Percentiles rank a stretch among this genome's conserved stretches.
Evolutionary conservation across 2,329 filamentous ascomycete species (phyloP).

Genomic region (Cercospora citrullina): DNA sequence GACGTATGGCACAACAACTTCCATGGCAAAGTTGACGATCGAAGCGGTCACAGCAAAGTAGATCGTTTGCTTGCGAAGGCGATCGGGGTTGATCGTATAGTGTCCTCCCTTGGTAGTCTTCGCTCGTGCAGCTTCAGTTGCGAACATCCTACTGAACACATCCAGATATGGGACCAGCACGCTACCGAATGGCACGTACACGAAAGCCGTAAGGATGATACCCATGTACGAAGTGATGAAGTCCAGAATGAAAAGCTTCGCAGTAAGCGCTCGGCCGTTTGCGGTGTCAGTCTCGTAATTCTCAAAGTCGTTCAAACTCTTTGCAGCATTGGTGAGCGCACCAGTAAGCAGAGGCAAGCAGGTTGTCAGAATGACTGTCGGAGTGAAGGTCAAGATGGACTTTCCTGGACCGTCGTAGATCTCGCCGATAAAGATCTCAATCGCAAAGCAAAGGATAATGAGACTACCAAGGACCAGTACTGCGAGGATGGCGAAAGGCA

Average conservation of each 20-base stretch:
- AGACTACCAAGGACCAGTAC: constrained; percentile 72
- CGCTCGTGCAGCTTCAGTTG: constrained; percentile 66
- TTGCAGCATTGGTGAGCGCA: constrained; percentile 74
- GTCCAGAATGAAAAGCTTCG: constrained; percentile 93
- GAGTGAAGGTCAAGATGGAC: constrained; percentile 79
- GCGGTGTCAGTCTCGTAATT: constrained; percentile 89
- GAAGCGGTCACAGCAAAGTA: constrained; percentile 96
- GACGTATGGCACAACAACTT: constrained; percentile 79
- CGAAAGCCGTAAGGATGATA: constrained; percentile 87
- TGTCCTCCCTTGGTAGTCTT: constrained; percentile 46
- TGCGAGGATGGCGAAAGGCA: constrained; percentile 80
- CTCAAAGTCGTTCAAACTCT: constrained; percentile 75
- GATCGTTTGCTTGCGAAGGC: constrained; percentile 87
- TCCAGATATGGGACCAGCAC: constrained; percentile 83
- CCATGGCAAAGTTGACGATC: constrained; percentile 80
- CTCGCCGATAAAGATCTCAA: constrained; percentile 94
- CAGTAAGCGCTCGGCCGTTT: constrained; percentile 79
- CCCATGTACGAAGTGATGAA: constrained; percentile 95
- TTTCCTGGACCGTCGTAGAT: constrained; percentile 90
- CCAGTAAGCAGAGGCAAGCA: constrained; percentile 76
- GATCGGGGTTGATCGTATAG: constrained; percentile 79
- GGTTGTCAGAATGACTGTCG: constrained; percentile 81
- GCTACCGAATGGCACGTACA: constrained; percentile 89
- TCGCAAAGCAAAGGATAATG: constrained; percentile 82
- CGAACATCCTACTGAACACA: constrained; percentile 71